Base-by-base conservation (phyloP, 371 early-diverging fungal species). In the Rhizopus microsporus region DNA sequence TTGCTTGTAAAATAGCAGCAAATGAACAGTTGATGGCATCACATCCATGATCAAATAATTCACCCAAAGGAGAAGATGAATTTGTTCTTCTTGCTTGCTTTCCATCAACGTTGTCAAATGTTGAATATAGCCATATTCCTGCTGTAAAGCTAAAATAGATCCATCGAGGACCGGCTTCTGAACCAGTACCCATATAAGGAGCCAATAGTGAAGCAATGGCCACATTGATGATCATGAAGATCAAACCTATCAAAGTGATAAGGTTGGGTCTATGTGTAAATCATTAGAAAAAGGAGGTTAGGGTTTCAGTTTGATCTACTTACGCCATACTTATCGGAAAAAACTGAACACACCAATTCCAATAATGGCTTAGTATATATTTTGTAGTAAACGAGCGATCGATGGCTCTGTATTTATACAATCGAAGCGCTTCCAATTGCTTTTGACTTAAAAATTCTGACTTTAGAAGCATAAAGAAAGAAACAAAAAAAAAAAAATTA, bases 21-120 rank as follows among this genome's bases (percentile, higher is more conserved):
- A 95, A 86, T 55, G 92, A 86, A 71, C 93, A 93, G 75, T 95
- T 95, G 53, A 96, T 75, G 8, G 96, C 94, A 62, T 97, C 97
- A 68, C 94, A 93, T 34, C 97, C 97, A 65, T 92, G 91, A 71
- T 91, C 93, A 75, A 93, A 97, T 37, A 99, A 80, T 77, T 98
- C 97, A 15, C 99, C 99, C 15, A 99, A 81, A 13, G 99, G 95
- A 33, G 93, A 93, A 1, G 90, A 88, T 7, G 92, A 81, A 23
- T 91, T 90, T 15, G 97, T 98, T 47, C 93, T 81, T 57, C 99
- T 82, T 5, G 99, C 99, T 74, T 99, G 99, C 75, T 95, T 95
- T 48, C 99, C 99, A 74, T 99, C 99, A 51, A 99, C 91, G 64
- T 93, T 94, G 75, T 99, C 99, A 69, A 97, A 92, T 3, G 97